A percentile compares a stretch with the other conserved stretches of the same genome.
These are phyloP conservation scores for Candida taoyuanica DNA, from an alignment of 805 yeast species.

Conservation along the genomic window DNA sequence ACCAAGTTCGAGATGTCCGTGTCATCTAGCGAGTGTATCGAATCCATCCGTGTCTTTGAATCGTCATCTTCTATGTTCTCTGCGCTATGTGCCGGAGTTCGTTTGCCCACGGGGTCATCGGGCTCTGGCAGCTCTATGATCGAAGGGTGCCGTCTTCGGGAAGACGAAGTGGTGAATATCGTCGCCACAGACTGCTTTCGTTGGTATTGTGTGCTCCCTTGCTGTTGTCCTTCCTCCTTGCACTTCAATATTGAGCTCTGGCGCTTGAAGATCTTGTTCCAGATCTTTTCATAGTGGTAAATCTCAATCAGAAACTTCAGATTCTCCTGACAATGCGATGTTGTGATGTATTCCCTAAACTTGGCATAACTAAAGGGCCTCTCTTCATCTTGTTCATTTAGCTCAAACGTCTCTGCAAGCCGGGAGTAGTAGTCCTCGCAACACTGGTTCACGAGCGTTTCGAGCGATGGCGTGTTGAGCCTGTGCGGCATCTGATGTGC, in stretches of 20 bases:
- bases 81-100: no score
- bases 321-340: constrained; percentile 44
- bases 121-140: constrained; percentile 17
- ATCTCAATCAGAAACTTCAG: constrained; percentile 41
- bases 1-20: constrained; percentile 12
- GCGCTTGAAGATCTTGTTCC: constrained; percentile 32
- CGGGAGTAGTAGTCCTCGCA: constrained; percentile 24
- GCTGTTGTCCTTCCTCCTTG: constrained; percentile 21
- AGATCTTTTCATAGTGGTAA: constrained; percentile 41
- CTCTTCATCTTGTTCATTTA: not conserved
- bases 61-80: no score
- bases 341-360: constrained; percentile 33
- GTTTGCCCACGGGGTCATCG: no score
- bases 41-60: constrained; percentile 12
- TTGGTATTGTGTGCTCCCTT: constrained; percentile 13
- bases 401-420: constrained; percentile 4
- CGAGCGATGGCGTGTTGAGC: constrained; percentile 21
- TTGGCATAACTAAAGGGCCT: constrained; percentile 14
- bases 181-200: constrained; percentile 23
- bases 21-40: constrained; percentile 12
- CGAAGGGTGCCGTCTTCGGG: constrained; percentile 19
- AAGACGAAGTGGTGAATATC: constrained; percentile 16
- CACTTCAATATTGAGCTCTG: constrained; percentile 30
- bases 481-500: not conserved
- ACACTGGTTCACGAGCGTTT: constrained; percentile 27